Evolutionary conservation across 768 basidiomycete genomes (phyloP), one percentile per base, ranked within the genome.

Genomic region (Holtermanniella nyarrowii): DNA sequence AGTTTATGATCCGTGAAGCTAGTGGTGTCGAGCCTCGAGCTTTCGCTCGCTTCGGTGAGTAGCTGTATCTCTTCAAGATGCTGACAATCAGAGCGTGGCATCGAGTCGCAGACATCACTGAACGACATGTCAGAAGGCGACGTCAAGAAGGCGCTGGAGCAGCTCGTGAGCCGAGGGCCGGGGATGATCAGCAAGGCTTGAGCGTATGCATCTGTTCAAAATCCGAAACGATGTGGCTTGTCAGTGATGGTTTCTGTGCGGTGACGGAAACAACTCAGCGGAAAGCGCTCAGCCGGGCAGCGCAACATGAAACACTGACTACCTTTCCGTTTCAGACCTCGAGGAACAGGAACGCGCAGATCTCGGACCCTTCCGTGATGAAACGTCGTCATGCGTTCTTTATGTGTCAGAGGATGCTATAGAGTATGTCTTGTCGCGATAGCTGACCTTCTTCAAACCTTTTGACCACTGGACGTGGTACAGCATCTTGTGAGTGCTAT

Each of bases 1-100:
- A 73, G 51, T 56, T 73, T 26, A 48, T 73, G 40, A 62, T 73
- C 16, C 51, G 71, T 26, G 71, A 73, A 65, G 71, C 71, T 23
- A 57, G 54, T 27, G 67, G 65, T 18, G 55, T 71, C 16, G 63
- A 64, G 39, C 65, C 71, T 0, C 55, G 60, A 49, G 70, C 63
- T 12, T 68, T 70, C 42, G 71, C 68, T 16, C 53, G 71, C 31
- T 73, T 69, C 46, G 71, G 71, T 73, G 47, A 48, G 71, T 61
- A n/a, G 5, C n/a, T 23, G 22, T 39, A 23, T 12, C 41, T 10
- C 10, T 13, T 3, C 16, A 18, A 14, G 27, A 46, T 49, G 37
- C 48, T 48, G 18, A n/a, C 2, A 7, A 12, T n/a, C 51, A 72
- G 71, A 72, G 52, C 60, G 65, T 21, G 71, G 71, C 2, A 59